Evolutionary conservation across 2,329 filamentous ascomycete species (phyloP), one percentile per base, ranked within the genome.

Genomic region (Talaromyces pinophilus): DNA sequence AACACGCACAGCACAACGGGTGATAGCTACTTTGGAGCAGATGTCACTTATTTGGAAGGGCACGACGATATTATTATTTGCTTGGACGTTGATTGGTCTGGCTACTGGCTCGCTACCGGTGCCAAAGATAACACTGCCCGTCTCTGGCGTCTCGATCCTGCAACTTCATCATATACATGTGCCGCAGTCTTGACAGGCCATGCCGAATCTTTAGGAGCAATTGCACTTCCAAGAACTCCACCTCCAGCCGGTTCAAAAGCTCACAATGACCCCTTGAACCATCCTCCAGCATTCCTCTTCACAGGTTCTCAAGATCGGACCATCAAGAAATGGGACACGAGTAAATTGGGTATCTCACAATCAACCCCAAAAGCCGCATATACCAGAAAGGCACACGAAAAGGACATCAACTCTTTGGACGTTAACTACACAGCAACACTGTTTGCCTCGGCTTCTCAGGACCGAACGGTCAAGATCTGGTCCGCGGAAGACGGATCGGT

Each of bases 381-480:
- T 77, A 98, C 95, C 0, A 87, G 95, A 65, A 96, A 97, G 78
- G 95, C 95, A 0, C 95, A 99, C 79, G 95, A 99, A 75, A 99
- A 99, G 77, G 95, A 99, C 71, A 99, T 99, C 79, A 99, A 99
- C 73, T 93, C 95, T 2, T 86, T 99, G 61, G 92, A 96, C 70
- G 85, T 95, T 11, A 92, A 93, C 69, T 85, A 88, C 25, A 84
- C 86, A 1, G 87, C 87, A 4, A 87, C 88, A n/a, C 80, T 97
- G 0, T 98, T 99, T 74, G 96, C 94, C 2, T 97, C 95, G 0
- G 94, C 95, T 35, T 98, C 94, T 5, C 95, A 99, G 79, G 95
- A 99, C 77, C 92, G 93, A 71, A 96, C 92, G 0, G 93, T 98
- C 71, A 99, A 98, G 81, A 95, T 99, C 67, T 99, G 94, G 91